Evolutionary conservation across 2,329 filamentous ascomycete species (phyloP), one percentile per base, ranked within the genome.

Genomic region (Colletotrichum spinosum): DNA sequence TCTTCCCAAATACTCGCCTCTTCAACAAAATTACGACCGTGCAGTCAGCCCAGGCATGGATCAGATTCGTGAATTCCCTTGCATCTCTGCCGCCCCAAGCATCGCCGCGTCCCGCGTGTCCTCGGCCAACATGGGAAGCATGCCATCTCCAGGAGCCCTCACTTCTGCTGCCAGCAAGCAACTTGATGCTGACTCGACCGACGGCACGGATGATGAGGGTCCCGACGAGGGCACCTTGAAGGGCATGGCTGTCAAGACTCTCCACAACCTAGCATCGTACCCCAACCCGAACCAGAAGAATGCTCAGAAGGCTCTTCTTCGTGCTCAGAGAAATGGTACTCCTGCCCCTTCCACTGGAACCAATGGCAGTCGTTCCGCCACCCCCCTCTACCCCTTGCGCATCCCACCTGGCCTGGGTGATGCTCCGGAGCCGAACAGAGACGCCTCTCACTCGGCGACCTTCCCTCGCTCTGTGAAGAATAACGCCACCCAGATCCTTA

Each of bases 261-360:
- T 87, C 25, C 80, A 82, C 44, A 87, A 83, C 68, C 72, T 87
- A 68, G 85, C 85, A 13, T 87, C 85, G 2, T 87, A 86, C 68
- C 78, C 81, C 5, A 88, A 88, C 68, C 84, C 84, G 8, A 82
- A 78, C 71, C 85, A 86, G 72, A 82, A 82, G 72, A 76, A 74
- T 46, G 85, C 85, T 63, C 83, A 82, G 73, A 81, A 77, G 68
- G 75, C 79, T 15, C 79, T 86, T 63, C 73, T 75, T 57, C 72
- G 74, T 25, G 70, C 70, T 66, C 70, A 71, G 38, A 66, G 69
- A 37, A 34, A 64, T 56, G 37, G 68, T 63, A 34, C 60, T 42
- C 48, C 64, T 41, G 42, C 15, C 12, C 25, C 46, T 67, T 70
- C 57, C 65, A 68, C 63, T 52, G 68, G 55, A 60, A 57, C 46